These are phyloP conservation scores for Russula ochroleuca DNA, from an alignment of 768 basidiomycete species.

Conservation along the genomic window DNA sequence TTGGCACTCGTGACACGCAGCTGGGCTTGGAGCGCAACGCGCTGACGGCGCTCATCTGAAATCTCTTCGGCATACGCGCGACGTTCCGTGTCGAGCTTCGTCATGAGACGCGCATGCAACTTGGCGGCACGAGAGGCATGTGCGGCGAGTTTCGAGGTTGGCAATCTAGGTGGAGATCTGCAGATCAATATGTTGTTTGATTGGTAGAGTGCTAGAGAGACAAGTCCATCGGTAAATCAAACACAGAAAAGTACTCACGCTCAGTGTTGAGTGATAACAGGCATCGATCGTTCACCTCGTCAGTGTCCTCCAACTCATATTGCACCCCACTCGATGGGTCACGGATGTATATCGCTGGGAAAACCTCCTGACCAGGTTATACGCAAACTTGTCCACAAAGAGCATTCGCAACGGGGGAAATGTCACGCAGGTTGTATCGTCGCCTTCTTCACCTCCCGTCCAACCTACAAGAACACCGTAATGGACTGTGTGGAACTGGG, in stretches of 20 bases:
- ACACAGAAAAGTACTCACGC: constrained; percentile 57
- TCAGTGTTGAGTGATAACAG: constrained; percentile 92
- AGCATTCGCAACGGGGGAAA: constrained; percentile 75
- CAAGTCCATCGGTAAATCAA: constrained; percentile 1
- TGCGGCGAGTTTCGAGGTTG: constrained; percentile 35
- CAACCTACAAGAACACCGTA: constrained; percentile 83
- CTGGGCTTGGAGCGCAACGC: constrained; percentile 37
- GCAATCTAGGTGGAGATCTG: constrained; percentile 52
- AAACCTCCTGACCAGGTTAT: constrained; percentile 88
- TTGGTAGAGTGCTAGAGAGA: constrained; percentile 89
- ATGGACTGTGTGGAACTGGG: constrained; percentile 37
- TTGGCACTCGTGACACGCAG: constrained; percentile 30
- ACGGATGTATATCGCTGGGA: constrained; percentile 92
- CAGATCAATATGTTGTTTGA: constrained; percentile 94
- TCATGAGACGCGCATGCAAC: constrained; percentile 44
- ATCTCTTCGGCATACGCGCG: constrained; percentile 42
- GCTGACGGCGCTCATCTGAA: constrained; percentile 34
- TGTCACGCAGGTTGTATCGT: constrained; percentile 63
- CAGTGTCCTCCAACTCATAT: constrained; percentile 93
- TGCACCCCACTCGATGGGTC: constrained; percentile 90
- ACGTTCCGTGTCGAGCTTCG: constrained; percentile 46
- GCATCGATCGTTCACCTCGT: constrained; percentile 86
- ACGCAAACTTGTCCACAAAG: constrained; percentile 93
- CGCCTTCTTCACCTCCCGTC: constrained; percentile 86
- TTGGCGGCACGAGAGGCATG: constrained; percentile 41